Conservation (phyloP, 441 rosid species). For the Theobroma grandiflorum region DNA sequence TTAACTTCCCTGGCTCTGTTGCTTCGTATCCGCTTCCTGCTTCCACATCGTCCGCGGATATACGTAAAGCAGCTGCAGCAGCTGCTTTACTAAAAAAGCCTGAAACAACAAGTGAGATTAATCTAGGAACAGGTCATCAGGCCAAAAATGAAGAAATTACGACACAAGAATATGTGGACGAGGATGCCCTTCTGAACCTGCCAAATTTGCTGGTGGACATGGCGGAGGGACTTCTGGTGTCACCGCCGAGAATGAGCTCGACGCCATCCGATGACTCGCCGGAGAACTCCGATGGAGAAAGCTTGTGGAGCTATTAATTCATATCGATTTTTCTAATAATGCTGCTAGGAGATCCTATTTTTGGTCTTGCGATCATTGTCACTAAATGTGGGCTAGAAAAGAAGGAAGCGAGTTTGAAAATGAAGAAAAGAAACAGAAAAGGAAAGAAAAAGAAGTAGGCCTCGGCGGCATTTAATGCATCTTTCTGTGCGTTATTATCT, state of each 20-base stretch:
- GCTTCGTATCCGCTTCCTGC: slow-evolving; percentile 64
- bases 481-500: slow-evolving; percentile 6
- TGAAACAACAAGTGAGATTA: slow-evolving; percentile 16
- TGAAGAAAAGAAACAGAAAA: not conserved
- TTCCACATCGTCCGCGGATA: slow-evolving; percentile 65
- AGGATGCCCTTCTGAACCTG: slow-evolving; percentile 79
- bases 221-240: slow-evolving; percentile 91
- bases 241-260: slow-evolving; percentile 77
- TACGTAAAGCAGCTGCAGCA: slow-evolving; percentile 70
- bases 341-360: not conserved
- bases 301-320: slow-evolving; percentile 71
- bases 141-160: slow-evolving; percentile 14
- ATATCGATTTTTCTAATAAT: not conserved
- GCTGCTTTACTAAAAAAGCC: slow-evolving; percentile 54
- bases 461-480: slow-evolving; percentile 19
- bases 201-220: slow-evolving; percentile 83
- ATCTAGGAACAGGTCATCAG: slow-evolving; percentile 15
- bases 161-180: slow-evolving; percentile 63
- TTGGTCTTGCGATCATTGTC: not conserved
- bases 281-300: slow-evolving; percentile 66
- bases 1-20: slow-evolving; percentile 73
- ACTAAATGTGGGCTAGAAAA: not conserved
- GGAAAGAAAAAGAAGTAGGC: not conserved
- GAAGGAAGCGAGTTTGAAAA: not conserved
- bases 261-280: slow-evolving; percentile 62